Conservation (phyloP, 2,329 filamentous ascomycete species). For the Paecilomyces sp. region DNA sequence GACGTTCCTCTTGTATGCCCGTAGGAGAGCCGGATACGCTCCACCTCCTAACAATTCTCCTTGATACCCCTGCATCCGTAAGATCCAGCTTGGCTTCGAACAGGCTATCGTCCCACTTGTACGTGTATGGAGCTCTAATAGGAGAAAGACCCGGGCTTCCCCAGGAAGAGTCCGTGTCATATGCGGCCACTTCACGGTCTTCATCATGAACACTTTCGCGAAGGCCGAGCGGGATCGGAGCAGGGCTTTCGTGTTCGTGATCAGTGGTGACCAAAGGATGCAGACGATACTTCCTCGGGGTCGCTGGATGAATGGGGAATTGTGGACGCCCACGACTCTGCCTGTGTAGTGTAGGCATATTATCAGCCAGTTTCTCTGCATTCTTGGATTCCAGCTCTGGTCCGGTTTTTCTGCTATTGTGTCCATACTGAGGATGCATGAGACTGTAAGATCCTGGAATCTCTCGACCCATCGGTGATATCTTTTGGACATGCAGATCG, state of each 20-base stretch:
- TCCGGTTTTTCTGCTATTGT: neutral
- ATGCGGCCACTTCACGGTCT: neutral
- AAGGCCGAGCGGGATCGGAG: neutral
- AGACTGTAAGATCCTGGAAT: neutral
- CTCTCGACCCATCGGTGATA: neutral
- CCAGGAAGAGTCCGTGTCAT: neutral
- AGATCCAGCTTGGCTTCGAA: neutral
- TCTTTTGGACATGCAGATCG: neutral
- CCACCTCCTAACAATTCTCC: neutral
- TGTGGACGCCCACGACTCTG: neutral
- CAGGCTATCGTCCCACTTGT: neutral
- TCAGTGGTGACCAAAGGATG: neutral
- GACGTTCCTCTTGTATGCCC: neutral
- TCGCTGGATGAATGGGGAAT: neutral
- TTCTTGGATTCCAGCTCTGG: neutral
- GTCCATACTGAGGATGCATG: neutral
- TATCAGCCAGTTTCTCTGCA: neutral
- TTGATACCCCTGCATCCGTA: neutral
- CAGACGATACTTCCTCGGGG: neutral
- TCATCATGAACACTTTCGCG: neutral
- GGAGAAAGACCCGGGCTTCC: neutral
- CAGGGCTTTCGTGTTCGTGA: neutral
- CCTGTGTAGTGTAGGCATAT: neutral
- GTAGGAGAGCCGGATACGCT: neutral
- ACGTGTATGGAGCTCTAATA: neutral